Evolutionary conservation across 2,329 filamentous ascomycete species (phyloP).

Genomic region (Leptographium procerum): DNA sequence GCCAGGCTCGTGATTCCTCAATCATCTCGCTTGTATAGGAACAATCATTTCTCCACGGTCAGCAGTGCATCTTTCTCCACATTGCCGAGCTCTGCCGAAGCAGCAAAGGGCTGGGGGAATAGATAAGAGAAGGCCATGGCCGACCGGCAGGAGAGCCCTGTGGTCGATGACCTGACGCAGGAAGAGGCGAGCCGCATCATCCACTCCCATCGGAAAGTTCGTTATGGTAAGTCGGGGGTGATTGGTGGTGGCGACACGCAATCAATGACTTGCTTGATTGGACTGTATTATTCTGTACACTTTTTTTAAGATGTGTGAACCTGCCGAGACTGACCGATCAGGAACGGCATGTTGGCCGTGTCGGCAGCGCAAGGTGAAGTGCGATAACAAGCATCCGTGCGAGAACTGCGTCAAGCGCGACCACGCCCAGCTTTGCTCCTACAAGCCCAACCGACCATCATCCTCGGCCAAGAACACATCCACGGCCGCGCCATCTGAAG

Average conservation of each 20-base stretch:
- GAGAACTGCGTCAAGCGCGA: conserved; percentile 58
- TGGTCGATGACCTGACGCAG: conserved; percentile 46
- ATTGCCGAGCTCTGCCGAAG: conserved; percentile 11
- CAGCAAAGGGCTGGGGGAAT: neutral
- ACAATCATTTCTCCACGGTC: neutral
- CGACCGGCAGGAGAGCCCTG: conserved; percentile 31
- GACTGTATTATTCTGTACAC: too few relatives aligned
- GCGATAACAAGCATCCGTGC: conserved; percentile 57
- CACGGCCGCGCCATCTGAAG: conserved; percentile 14
- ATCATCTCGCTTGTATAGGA: neutral
- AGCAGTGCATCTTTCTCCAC: conserved; percentile 7
- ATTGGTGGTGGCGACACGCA: neutral
- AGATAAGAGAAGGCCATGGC: conserved; percentile 24
- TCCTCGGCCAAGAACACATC: conserved; percentile 23
- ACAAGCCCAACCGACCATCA: conserved; percentile 48
- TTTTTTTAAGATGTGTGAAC: too few relatives aligned
- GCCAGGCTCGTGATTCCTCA: neutral
- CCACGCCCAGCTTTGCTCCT: conserved; percentile 53
- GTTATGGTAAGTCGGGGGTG: conserved; percentile 42
- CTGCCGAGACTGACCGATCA: conserved; percentile 17
- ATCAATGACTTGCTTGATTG: neutral
- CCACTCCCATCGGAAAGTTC: conserved; percentile 56
- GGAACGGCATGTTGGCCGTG: conserved; percentile 57
- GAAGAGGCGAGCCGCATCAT: conserved; percentile 59
- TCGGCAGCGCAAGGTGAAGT: conserved; percentile 57